Evolutionary conservation across 2,329 filamentous ascomycete species (phyloP).

Genomic region (Fusarium graminum): DNA sequence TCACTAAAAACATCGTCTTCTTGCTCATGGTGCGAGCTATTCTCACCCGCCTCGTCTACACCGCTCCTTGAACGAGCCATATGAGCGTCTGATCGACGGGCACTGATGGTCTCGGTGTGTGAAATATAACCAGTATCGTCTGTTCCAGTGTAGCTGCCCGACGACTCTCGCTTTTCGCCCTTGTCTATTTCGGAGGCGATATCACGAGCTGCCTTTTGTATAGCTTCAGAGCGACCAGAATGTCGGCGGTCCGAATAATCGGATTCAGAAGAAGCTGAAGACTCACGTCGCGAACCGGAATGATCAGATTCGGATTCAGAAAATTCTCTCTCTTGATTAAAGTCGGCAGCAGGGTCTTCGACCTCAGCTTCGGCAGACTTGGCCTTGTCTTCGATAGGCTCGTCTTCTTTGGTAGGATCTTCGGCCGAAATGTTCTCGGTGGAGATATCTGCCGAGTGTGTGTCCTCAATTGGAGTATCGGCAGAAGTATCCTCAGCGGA

Average conservation of each 20-base stretch:
- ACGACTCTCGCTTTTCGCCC: slow-evolving; percentile 46
- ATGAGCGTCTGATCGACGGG: slow-evolving; percentile 45
- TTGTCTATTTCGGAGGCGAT: slow-evolving; percentile 63
- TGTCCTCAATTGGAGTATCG: slow-evolving; percentile 25
- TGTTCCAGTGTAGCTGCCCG: slow-evolving; percentile 43
- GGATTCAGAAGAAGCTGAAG: slow-evolving; percentile 44
- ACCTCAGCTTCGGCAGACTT: slow-evolving; percentile 22
- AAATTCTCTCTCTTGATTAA: slow-evolving; percentile 27
- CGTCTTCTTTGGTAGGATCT: slow-evolving; percentile 17
- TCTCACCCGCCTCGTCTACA: slow-evolving; percentile 55
- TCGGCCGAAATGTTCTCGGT: slow-evolving; percentile 22
- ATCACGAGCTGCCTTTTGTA: slow-evolving; percentile 65
- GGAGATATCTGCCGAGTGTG: slow-evolving; percentile 16
- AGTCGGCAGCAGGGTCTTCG: slow-evolving; percentile 16
- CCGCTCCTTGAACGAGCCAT: slow-evolving; percentile 40
- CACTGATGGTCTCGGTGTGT: slow-evolving; percentile 46
- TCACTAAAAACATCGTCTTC: slow-evolving; percentile 72
- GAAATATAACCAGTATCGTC: slow-evolving; percentile 45
- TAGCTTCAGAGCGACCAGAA: slow-evolving; percentile 64
- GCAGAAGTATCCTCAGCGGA: slow-evolving; percentile 23
- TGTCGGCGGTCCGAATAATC: slow-evolving; percentile 52
- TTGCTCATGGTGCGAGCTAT: slow-evolving; percentile 64
- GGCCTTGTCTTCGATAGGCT: slow-evolving; percentile 18
- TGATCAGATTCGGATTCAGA: slow-evolving; percentile 39
- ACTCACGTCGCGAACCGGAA: slow-evolving; percentile 41